Evolutionary conservation across 305 asterid genomes (phyloP).

Genomic region (Caryopteris hybrid): DNA sequence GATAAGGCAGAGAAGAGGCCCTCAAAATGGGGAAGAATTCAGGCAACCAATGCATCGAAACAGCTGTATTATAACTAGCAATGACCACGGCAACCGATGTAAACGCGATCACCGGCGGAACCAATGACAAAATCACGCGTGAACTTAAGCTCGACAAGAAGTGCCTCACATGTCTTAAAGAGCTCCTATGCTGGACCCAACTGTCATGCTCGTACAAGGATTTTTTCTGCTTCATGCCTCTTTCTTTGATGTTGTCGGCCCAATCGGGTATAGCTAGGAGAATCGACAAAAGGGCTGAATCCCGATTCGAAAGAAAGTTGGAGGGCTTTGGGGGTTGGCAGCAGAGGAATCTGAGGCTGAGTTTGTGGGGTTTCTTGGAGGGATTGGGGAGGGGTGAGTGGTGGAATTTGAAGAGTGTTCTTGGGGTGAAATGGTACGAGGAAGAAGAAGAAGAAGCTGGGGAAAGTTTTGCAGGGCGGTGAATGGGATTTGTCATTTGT

Average conservation of each 20-base stretch:
- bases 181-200: conserved; percentile 86
- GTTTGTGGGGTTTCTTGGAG: conserved; percentile 22
- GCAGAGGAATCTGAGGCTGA: conserved; percentile 30
- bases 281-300: conserved; percentile 33
- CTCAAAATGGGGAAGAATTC: conserved; percentile 71
- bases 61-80: conserved; percentile 77
- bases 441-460: conserved; percentile 25
- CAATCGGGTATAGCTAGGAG: conserved; percentile 66
- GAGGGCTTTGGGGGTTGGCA: conserved; percentile 33
- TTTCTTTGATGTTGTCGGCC: conserved; percentile 66
- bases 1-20: conserved; percentile 85
- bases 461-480: conserved; percentile 31
- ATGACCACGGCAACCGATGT: conserved; percentile 66
- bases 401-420: conserved; percentile 31
- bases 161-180: conserved; percentile 72
- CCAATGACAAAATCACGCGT: conserved; percentile 71
- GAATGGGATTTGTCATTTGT: conserved; percentile 32
- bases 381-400: conserved; percentile 19
- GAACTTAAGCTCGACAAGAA: conserved; percentile 60
- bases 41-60: conserved; percentile 59
- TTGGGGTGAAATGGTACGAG: conserved; percentile 9
- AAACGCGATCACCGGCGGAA: conserved; percentile 82
- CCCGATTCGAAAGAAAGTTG: conserved; percentile 24
- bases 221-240: conserved; percentile 60
- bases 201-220: conserved; percentile 55